phyloP scores from a whole-genome alignment of 352 stramenopile genomes.

The Phytophthora quininea region DNA sequence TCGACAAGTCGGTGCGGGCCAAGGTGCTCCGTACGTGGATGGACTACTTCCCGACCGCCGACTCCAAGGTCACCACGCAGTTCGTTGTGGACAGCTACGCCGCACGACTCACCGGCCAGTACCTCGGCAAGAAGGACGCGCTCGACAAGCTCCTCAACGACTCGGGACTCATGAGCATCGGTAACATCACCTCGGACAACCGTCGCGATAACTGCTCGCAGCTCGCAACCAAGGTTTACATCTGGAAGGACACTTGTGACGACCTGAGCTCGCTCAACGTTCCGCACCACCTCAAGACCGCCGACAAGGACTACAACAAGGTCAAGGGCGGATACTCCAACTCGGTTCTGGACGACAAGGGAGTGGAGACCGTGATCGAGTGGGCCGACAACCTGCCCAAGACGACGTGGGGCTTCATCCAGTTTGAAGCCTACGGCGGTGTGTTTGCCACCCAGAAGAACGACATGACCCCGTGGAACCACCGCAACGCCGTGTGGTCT shows the following conservation, averaged over 20 bases:
- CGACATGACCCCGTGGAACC: constrained; percentile 52
- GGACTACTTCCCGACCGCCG: constrained; percentile 54
- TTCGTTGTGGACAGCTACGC: constrained; percentile 44
- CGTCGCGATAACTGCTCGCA: constrained; percentile 49
- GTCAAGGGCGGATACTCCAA: constrained; percentile 56
- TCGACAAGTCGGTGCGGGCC: constrained; percentile 35
- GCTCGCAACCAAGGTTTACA: constrained; percentile 53
- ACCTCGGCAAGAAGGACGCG: constrained; percentile 42
- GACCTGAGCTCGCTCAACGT: constrained; percentile 43
- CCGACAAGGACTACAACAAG: constrained; percentile 53
- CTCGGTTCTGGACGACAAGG: constrained; percentile 40
- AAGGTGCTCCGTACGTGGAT: constrained; percentile 52
- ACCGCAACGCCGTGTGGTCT: constrained; percentile 51
- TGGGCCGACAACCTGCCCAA: constrained; percentile 40
- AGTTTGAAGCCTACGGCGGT: constrained; percentile 60
- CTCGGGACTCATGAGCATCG: constrained; percentile 40
- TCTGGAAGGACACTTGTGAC: constrained; percentile 48
- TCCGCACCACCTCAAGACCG: constrained; percentile 34
- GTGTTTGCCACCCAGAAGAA: constrained; percentile 46
- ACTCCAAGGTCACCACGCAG: constrained; percentile 53
- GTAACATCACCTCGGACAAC: constrained; percentile 39
- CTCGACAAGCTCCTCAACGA: constrained; percentile 40
- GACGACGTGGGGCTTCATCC: constrained; percentile 50
- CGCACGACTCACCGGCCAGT: constrained; percentile 46
- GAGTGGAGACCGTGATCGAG: constrained; percentile 41